phyloP scores from a whole-genome alignment of 306 rosid species.

The Cucumis hystrix region DNA sequence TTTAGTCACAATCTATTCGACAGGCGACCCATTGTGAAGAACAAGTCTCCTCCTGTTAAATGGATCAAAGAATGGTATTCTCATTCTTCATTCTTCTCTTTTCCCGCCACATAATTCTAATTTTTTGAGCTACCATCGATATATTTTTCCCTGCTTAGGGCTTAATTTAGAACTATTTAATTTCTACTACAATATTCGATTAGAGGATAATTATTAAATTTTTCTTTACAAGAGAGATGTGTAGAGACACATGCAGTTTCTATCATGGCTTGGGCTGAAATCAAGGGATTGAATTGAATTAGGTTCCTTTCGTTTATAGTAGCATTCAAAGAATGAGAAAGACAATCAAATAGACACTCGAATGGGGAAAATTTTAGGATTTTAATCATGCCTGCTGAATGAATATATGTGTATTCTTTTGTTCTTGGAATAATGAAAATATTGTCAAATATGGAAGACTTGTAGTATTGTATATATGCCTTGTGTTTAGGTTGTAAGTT shows the following conservation, averaged over 20 bases:
- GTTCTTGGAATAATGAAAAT: background rate
- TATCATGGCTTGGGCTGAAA: background rate
- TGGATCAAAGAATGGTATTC: slow-evolving; percentile 8
- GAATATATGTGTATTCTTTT: background rate
- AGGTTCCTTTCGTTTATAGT: background rate
- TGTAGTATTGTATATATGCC: background rate
- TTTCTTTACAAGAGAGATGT: background rate
- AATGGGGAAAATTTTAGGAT: background rate
- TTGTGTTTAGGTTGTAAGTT: background rate
- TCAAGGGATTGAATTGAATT: background rate
- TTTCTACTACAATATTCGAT: background rate
- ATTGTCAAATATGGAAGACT: background rate
- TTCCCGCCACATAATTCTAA: background rate
- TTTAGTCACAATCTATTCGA: background rate
- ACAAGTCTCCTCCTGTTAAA: slow-evolving; percentile 3
- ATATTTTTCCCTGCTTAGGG: background rate
- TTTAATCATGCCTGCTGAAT: background rate
- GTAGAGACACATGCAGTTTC: background rate
- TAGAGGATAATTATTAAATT: background rate
- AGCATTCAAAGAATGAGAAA: background rate
- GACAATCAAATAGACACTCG: background rate
- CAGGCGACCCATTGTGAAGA: slow-evolving; percentile 6
- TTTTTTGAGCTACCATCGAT: background rate
- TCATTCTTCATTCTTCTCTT: background rate
- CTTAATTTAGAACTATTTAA: background rate